phyloP scores from a whole-genome alignment of 2,329 filamentous ascomycete species.

The Teratosphaeria viscida region DNA sequence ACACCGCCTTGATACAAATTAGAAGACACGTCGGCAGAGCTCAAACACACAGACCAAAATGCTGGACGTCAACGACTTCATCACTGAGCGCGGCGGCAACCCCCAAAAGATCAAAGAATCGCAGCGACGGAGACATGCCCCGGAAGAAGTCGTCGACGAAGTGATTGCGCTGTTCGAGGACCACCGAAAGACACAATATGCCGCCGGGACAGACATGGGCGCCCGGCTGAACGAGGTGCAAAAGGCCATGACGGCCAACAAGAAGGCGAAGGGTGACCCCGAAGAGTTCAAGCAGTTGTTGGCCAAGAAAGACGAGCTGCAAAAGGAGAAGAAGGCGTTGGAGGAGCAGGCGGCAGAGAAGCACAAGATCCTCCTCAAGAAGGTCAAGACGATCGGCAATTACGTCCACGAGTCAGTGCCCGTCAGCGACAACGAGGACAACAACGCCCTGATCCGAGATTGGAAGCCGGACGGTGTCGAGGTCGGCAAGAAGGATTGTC shows the following conservation, averaged over 20 bases:
- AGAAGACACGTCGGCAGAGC: too few species aligned
- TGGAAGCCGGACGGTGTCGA: slow-evolving; percentile 71
- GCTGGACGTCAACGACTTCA: slow-evolving; percentile 42
- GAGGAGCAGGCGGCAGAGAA: slow-evolving; percentile 67
- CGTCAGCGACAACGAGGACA: slow-evolving; percentile 69
- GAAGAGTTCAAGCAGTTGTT: slow-evolving; percentile 69
- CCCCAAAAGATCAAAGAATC: slow-evolving; percentile 86
- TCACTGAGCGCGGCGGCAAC: slow-evolving; percentile 75
- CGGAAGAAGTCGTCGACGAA: slow-evolving; percentile 79
- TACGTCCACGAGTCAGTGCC: slow-evolving; percentile 84
- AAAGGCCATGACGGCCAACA: slow-evolving; percentile 83
- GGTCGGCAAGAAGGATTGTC: slow-evolving; percentile 63
- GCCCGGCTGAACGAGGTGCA: slow-evolving; percentile 79
- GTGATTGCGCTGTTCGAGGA: slow-evolving; percentile 80
- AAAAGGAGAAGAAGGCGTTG: slow-evolving; percentile 71
- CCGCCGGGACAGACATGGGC: slow-evolving; percentile 64
- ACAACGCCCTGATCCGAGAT: slow-evolving; percentile 65
- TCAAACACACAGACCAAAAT: slow-evolving; percentile 13
- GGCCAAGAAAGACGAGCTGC: slow-evolving; percentile 63
- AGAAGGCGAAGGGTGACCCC: slow-evolving; percentile 89
- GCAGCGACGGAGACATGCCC: slow-evolving; percentile 70
- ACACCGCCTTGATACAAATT: background rate
- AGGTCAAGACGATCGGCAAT: slow-evolving; percentile 79
- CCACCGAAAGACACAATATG: slow-evolving; percentile 52
- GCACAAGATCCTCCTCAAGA: slow-evolving; percentile 60